Evolutionary conservation across 2,329 filamentous ascomycete genomes (phyloP).

Genomic region (Aspergillus aculeatinus): DNA sequence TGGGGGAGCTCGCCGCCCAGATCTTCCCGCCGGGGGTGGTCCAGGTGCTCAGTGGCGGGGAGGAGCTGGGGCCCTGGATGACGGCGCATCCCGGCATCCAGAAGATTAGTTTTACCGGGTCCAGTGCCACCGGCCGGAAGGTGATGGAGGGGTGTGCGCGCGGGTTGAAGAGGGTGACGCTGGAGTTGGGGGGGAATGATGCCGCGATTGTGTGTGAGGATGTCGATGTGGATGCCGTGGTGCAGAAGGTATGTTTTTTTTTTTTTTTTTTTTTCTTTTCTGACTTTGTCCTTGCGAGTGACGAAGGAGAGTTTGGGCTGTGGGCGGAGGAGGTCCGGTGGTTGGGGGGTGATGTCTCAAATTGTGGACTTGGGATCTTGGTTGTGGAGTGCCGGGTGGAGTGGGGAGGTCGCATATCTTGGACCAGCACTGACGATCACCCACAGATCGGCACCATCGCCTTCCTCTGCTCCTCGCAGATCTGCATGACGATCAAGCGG

Average conservation of each 20-base stretch:
- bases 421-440: neutral
- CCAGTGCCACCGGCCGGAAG: constrained; percentile 51
- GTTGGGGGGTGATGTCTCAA: no score
- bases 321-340: no score
- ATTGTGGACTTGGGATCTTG: no score
- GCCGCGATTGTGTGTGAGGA: constrained; percentile 55
- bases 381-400: no score
- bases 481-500: constrained; percentile 59
- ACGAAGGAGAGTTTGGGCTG: neutral
- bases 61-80: constrained; percentile 55
- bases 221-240: constrained; percentile 50
- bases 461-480: constrained; percentile 56
- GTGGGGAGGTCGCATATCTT: no score
- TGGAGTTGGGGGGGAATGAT: constrained; percentile 58
- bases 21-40: constrained; percentile 58
- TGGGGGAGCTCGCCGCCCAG: constrained; percentile 51
- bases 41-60: constrained; percentile 56
- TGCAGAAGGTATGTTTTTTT: constrained; percentile 33
- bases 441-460: constrained; percentile 46
- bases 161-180: constrained; percentile 55
- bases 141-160: constrained; percentile 52
- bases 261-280: neutral
- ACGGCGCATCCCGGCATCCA: constrained; percentile 55
- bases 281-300: no score
- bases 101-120: constrained; percentile 61